Percentiles rank a stretch among this genome's conserved stretches.
phyloP scores from a whole-genome alignment of 2,329 filamentous ascomycete species.

The Sporothrix pallida region DNA sequence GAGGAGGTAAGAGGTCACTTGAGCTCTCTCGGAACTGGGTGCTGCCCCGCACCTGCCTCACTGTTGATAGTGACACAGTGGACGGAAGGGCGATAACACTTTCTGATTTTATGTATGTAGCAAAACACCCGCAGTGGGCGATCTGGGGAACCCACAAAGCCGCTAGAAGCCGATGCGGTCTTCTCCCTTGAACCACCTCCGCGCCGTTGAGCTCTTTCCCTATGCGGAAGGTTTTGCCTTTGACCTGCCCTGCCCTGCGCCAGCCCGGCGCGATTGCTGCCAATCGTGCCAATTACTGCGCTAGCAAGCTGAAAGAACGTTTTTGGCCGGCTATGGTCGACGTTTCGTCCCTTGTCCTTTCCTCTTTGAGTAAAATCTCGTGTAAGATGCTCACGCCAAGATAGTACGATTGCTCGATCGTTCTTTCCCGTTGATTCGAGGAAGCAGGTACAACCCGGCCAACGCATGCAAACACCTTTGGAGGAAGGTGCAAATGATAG shows the following conservation, averaged over 20 bases:
- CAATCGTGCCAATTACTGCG: background rate
- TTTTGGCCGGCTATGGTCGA: background rate
- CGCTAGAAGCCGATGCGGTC: slow-evolving; percentile 28
- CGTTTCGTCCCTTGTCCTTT: background rate
- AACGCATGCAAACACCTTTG: background rate
- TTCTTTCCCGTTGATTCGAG: background rate
- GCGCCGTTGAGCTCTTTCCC: slow-evolving; percentile 14
- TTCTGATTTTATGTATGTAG: background rate
- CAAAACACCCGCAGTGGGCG: background rate
- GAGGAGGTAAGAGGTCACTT: background rate
- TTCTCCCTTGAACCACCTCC: background rate
- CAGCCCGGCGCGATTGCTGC: background rate
- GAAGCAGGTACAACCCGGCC: background rate
- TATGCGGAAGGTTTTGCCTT: slow-evolving; percentile 19
- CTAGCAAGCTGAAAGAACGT: background rate
- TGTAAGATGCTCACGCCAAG: slow-evolving; percentile 20
- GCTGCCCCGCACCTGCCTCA: slow-evolving; percentile 13
- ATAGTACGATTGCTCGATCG: background rate
- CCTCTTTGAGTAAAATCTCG: slow-evolving; percentile 19
- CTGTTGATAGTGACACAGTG: slow-evolving; percentile 23
- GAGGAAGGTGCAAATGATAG: background rate
- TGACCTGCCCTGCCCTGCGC: background rate
- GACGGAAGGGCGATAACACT: slow-evolving; percentile 4
- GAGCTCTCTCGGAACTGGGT: slow-evolving; percentile 13
- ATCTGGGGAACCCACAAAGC: slow-evolving; percentile 20